Conservation (phyloP, 768 basidiomycete genomes). For the Phlebiopsis flavidoalba region DNA sequence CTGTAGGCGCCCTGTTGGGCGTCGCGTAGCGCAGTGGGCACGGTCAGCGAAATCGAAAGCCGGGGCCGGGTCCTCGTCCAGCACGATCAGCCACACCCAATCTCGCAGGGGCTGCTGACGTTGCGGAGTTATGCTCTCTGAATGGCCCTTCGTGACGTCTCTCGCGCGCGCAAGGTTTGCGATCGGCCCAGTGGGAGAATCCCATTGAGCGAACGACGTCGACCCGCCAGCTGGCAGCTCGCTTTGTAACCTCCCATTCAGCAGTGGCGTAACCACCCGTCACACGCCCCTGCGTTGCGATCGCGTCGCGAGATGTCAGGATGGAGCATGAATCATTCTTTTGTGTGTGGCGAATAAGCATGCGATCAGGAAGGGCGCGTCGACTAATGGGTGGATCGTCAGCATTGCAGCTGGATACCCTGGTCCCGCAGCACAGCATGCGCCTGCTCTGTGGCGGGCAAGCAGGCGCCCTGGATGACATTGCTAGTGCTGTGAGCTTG, state of each 20-base stretch:
- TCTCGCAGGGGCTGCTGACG: too few relatives aligned
- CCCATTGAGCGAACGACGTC: not conserved
- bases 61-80: not conserved
- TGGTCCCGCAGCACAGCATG: not conserved
- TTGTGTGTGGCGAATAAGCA: not conserved
- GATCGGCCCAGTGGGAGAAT: not conserved
- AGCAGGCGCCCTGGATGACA: not conserved
- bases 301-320: too few relatives aligned
- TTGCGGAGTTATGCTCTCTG: too few relatives aligned
- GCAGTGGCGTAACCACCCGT: not conserved
- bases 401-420: not conserved
- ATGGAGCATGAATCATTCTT: not conserved
- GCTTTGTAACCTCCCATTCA: not conserved
- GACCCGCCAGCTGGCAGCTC: not conserved
- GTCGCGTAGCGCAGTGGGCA: too few relatives aligned
- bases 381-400: too few relatives aligned
- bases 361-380: not conserved
- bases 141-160: not conserved
- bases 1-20: not conserved
- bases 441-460: not conserved
- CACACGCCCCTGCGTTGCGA: not conserved
- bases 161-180: not conserved
- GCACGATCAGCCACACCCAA: not conserved
- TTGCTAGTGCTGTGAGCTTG: too few relatives aligned
- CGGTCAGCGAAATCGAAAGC: not conserved